Evolutionary conservation across 2,329 filamentous ascomycete species (phyloP).

Genomic region (Trichoderma atroviride): DNA sequence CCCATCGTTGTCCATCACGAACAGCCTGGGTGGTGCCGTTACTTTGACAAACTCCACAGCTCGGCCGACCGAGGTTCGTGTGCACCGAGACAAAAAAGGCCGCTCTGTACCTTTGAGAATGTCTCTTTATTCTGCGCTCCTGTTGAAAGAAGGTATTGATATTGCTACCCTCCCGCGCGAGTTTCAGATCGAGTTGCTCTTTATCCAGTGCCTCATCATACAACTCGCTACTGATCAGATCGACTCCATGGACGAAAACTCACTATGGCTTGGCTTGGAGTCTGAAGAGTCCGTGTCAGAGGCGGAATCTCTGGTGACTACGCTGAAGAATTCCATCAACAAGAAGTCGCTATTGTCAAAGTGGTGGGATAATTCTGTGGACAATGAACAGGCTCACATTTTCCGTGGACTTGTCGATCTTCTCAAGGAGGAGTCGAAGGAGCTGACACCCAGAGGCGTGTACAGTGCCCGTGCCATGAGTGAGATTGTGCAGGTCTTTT

Average conservation of each 20-base stretch:
- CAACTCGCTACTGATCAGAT: constrained; percentile 59
- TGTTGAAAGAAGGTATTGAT: constrained; percentile 53
- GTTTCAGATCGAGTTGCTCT: constrained; percentile 54
- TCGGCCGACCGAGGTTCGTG: constrained; percentile 31
- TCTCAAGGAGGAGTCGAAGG: constrained; percentile 48
- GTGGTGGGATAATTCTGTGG: constrained; percentile 44
- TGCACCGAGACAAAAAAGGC: constrained; percentile 66
- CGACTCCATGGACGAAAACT: constrained; percentile 46
- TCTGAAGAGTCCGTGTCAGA: constrained; percentile 42
- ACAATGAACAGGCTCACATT: constrained; percentile 41
- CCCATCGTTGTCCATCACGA: constrained; percentile 72
- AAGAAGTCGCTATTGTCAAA: constrained; percentile 38
- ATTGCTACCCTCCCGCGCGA: constrained; percentile 45
- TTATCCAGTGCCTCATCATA: constrained; percentile 53
- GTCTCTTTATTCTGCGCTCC: constrained; percentile 66
- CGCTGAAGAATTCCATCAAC: constrained; percentile 44
- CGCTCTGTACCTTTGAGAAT: constrained; percentile 75
- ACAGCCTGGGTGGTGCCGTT: constrained; percentile 69
- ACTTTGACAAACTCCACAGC: constrained; percentile 53
- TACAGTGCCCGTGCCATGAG: constrained; percentile 58
- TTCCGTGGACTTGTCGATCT: constrained; percentile 48
- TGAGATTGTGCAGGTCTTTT: constrained; percentile 51
- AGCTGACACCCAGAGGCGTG: constrained; percentile 48
- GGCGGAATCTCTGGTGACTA: constrained; percentile 49
- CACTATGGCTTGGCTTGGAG: constrained; percentile 50